These are phyloP conservation scores for Auxenochlorella pyrenoidosa DNA, from an alignment of 139 green algal species.

Conservation along the genomic window DNA sequence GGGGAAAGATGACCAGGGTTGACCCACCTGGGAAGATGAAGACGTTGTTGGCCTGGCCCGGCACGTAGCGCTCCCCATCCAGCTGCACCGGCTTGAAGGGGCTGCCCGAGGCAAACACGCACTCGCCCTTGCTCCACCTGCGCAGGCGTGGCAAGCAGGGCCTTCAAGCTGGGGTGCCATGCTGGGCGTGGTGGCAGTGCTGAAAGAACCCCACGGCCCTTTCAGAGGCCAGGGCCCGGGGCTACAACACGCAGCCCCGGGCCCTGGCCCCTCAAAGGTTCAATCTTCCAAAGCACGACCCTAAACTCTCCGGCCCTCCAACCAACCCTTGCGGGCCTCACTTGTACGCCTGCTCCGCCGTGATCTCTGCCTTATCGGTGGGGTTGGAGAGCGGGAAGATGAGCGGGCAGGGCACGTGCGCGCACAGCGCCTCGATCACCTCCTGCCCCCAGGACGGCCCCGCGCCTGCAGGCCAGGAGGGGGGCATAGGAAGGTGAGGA, in stretches of 20 bases:
- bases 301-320: too few relatives aligned
- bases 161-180: too few relatives aligned
- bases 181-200: too few relatives aligned
- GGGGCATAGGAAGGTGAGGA: neutral
- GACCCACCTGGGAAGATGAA: slow-evolving; percentile 63
- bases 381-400: slow-evolving; percentile 93
- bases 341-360: slow-evolving; percentile 69
- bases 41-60: slow-evolving; percentile 79
- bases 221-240: too few relatives aligned
- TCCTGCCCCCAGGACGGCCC: slow-evolving; percentile 62
- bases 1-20: too few relatives aligned
- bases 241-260: too few relatives aligned
- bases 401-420: slow-evolving; percentile 68
- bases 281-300: too few relatives aligned
- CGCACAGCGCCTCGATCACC: slow-evolving; percentile 72
- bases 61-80: neutral
- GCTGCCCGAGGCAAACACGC: slow-evolving; percentile 79
- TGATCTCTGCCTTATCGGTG: slow-evolving; percentile 88
- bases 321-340: too few relatives aligned
- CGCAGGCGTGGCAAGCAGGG: neutral
- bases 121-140: slow-evolving; percentile 62
- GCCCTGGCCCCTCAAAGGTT: too few relatives aligned
- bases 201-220: too few relatives aligned
- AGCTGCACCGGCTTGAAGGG: slow-evolving; percentile 74
- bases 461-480: neutral